These are phyloP conservation scores for Saprolegnia parasitica DNA, from an alignment of 352 stramenopile genomes.

Conservation along the genomic window DNA sequence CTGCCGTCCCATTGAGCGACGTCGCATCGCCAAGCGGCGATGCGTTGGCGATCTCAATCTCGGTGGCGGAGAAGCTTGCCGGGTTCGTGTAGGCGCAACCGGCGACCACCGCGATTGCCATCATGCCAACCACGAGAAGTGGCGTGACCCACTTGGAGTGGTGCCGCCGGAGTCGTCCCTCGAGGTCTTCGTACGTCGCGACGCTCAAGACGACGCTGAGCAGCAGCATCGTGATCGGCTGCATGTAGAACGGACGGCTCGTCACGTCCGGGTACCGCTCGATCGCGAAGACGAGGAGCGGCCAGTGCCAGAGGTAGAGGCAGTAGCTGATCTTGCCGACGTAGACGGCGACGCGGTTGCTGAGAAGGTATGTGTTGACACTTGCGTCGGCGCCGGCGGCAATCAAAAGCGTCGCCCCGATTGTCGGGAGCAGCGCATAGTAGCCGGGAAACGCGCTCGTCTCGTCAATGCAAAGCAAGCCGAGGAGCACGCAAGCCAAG, in stretches of 20 bases:
- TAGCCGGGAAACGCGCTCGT: conserved; percentile 19
- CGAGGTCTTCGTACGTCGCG: conserved; percentile 1
- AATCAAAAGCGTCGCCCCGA: conserved; percentile 11
- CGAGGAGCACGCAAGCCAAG: not conserved
- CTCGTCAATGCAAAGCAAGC: conserved; percentile 16
- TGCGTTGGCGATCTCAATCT: too few species aligned
- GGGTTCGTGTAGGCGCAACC: not conserved
- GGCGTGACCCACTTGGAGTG: conserved; percentile 16
- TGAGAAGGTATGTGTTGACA: conserved; percentile 16
- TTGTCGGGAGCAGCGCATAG: conserved; percentile 14
- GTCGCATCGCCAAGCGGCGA: too few species aligned
- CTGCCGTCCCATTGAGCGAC: too few species aligned
- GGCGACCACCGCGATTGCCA: not conserved
- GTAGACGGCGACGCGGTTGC: not conserved
- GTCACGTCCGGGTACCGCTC: conserved; percentile 12
- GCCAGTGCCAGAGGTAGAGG: conserved; percentile 30
- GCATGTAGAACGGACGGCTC: conserved; percentile 11
- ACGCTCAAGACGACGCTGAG: not conserved
- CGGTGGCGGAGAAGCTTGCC: too few species aligned
- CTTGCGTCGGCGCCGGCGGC: conserved; percentile 9
- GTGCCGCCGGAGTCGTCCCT: conserved; percentile 18
- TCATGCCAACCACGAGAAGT: conserved; percentile 7
- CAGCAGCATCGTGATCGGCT: not conserved
- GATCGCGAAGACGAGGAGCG: conserved; percentile 26
- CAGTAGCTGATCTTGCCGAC: conserved; percentile 28